These are phyloP conservation scores for Eutrema japonicum DNA, from an alignment of 345 rosid species.

Conservation along the genomic window DNA sequence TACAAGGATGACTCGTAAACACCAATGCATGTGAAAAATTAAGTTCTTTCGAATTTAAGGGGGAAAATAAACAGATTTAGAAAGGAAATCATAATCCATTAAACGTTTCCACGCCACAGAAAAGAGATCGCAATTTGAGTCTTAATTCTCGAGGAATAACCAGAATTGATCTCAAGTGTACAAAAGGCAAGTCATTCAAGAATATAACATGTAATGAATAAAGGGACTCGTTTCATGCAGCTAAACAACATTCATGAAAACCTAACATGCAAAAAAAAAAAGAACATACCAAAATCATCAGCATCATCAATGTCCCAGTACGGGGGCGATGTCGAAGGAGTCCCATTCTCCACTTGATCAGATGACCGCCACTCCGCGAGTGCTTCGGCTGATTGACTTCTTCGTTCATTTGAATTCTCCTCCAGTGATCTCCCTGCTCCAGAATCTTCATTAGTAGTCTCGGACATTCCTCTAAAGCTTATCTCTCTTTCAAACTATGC, in stretches of 20 bases:
- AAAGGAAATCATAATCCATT: not conserved
- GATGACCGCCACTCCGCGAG: constrained; percentile 93
- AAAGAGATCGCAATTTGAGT: not conserved
- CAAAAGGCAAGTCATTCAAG: constrained; percentile 14
- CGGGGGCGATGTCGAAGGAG: constrained; percentile 83
- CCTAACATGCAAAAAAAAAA: not conserved
- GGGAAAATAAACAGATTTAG: not conserved
- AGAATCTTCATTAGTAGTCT: constrained; percentile 63
- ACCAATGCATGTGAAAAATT: constrained; percentile 23
- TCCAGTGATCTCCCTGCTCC: constrained; percentile 73
- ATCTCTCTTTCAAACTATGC: constrained; percentile 41
- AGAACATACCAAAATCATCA: constrained; percentile 62
- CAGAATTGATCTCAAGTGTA: not conserved
- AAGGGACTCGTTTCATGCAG: not conserved
- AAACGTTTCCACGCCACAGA: constrained; percentile 4
- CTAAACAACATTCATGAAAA: not conserved
- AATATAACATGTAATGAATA: not conserved
- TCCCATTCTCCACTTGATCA: constrained; percentile 90
- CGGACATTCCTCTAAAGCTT: constrained; percentile 66
- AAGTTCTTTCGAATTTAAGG: not conserved
- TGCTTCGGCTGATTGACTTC: constrained; percentile 76
- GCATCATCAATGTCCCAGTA: constrained; percentile 89
- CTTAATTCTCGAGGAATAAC: not conserved
- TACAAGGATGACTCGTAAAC: not conserved
- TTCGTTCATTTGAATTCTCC: constrained; percentile 62